These are phyloP conservation scores for Entomophthora muscae DNA, from an alignment of 371 early-diverging fungal species.

Conservation along the genomic window DNA sequence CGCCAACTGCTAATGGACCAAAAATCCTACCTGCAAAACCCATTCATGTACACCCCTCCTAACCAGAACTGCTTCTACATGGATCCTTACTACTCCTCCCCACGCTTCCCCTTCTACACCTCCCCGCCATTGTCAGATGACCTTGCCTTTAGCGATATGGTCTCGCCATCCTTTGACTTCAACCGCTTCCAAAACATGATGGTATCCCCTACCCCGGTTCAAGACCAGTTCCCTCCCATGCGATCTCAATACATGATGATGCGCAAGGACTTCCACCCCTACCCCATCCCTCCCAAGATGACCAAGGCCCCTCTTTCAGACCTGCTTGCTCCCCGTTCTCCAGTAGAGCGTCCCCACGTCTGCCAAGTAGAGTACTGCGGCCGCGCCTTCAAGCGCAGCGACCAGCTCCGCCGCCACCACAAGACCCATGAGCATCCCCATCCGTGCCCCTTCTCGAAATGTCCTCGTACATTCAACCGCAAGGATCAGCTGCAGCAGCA, in stretches of 20 bases:
- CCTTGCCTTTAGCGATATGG: neutral
- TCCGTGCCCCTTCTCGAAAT: conserved; percentile 1
- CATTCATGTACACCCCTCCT: neutral
- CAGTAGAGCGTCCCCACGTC: conserved; percentile 1
- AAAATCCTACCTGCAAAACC: neutral
- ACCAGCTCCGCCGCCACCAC: conserved; percentile 1
- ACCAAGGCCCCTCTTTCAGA: neutral
- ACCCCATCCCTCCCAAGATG: conserved; percentile 5
- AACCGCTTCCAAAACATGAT: neutral
- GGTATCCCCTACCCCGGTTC: neutral
- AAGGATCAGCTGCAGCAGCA: conserved; percentile 3
- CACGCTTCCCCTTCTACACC: neutral
- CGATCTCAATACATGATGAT: neutral
- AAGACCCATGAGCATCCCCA: conserved; percentile 6
- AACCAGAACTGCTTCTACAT: neutral
- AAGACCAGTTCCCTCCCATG: neutral
- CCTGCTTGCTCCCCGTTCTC: neutral
- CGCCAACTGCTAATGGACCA: neutral
- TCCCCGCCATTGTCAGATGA: conserved; percentile 3
- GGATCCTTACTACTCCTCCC: neutral
- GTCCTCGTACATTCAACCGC: conserved; percentile 4
- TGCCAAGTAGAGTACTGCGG: conserved; percentile 8
- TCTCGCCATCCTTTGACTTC: neutral
- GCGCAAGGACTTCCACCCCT: neutral
- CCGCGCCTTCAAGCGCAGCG: neutral